Evolutionary conservation across 768 basidiomycete genomes (phyloP).

Genomic region (Amanita subjunquillea): DNA sequence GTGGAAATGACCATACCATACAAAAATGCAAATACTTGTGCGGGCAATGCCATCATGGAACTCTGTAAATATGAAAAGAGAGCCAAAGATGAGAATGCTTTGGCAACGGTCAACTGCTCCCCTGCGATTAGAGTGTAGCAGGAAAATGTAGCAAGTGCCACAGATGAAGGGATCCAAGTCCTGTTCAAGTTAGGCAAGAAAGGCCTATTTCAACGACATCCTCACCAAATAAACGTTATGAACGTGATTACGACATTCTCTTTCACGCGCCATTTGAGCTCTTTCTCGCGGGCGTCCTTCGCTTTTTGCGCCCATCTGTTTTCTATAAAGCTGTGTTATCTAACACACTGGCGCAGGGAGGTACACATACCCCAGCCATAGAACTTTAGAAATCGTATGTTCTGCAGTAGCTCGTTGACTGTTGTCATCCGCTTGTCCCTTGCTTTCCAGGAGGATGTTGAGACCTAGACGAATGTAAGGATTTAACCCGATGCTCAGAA

Average conservation of each 20-base stretch:
- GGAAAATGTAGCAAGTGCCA: conserved; percentile 50
- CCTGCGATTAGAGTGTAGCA: conserved; percentile 60
- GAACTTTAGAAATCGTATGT: conserved; percentile 63
- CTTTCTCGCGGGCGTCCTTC: conserved; percentile 42
- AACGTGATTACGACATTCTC: conserved; percentile 49
- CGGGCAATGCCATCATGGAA: conserved; percentile 56
- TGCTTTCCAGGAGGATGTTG: conserved; percentile 47
- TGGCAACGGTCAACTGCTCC: conserved; percentile 61
- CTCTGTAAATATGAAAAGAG: conserved; percentile 64
- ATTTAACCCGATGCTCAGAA: not conserved
- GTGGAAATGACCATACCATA: conserved; percentile 30
- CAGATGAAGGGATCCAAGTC: conserved; percentile 68
- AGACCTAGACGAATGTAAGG: conserved; percentile 27
- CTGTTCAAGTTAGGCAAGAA: conserved; percentile 20
- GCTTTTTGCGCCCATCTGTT: conserved; percentile 51
- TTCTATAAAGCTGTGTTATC: conserved; percentile 23
- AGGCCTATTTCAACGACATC: not conserved
- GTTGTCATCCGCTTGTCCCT: conserved; percentile 59
- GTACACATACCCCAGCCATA: conserved; percentile 60
- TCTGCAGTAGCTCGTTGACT: conserved; percentile 71
- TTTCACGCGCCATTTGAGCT: conserved; percentile 60
- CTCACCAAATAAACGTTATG: conserved; percentile 62
- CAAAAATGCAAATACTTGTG: conserved; percentile 53
- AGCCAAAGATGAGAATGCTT: conserved; percentile 74
- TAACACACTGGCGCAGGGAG: not conserved